Evolutionary conservation across 2,329 filamentous ascomycete genomes (phyloP), one percentile per base, ranked within the genome.

Genomic region (Colletotrichum salicis): DNA sequence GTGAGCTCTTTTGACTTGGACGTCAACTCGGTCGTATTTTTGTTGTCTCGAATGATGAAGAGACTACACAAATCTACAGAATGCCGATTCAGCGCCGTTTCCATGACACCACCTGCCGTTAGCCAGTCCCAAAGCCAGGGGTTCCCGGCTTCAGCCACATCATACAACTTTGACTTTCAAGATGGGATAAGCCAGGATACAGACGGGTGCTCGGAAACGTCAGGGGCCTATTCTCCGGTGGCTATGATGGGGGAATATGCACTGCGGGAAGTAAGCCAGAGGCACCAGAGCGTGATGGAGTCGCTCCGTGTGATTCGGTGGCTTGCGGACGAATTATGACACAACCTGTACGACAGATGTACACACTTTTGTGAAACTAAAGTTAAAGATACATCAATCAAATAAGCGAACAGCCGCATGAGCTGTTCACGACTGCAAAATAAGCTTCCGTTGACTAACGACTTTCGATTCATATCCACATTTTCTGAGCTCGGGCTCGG

Each of bases 291-390:
- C 27, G 70, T 72, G 27, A 69, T 58, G 54, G 65, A 72, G 60
- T 72, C 65, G n/a, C 48, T 72, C 4, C 70, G 70, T 8, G 70
- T 70, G 19, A 70, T 72, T 6, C 59, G 70, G 31, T 72, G 70
- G 70, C 55, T 72, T 10, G 60, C 70, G 11, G 70, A 72, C 48
- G 70, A 64, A n/a, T 64, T 61, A 72, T 72, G 70, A 72, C 27
- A 62, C 41, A 54, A 54, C 61, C 37, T 19, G 15, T 24, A 55
- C 22, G 54, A 41, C 19, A 33, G 8, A 41, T 3, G 24, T 29
- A 10, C 13, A 35, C 5, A n/a, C 31, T 22, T 41, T 59, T 22
- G 19, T 31, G 11, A 64, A 58, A 48, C 19, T n/a, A 52, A 51
- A 31, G 22, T 29, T 24, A 35, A n/a, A 55, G 4, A 15, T 7